Conservation (phyloP, 148 eudicot species). For the Mesembryanthemum crystallinum region DNA sequence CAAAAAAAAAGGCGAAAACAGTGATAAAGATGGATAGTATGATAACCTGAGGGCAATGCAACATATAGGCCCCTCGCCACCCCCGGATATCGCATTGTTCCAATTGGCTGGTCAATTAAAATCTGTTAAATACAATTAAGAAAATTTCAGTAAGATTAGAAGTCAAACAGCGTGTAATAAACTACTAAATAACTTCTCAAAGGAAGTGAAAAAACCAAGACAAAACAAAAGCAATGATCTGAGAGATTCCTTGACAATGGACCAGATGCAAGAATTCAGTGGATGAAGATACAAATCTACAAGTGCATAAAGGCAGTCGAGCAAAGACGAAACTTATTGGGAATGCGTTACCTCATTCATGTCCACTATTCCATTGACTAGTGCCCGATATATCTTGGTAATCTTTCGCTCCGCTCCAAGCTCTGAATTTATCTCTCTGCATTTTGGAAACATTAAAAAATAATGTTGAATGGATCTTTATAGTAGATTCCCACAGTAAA, state of each 20-base stretch:
- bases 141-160: neutral
- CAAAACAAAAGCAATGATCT: neutral
- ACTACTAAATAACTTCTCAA: neutral
- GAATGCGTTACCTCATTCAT: constrained; percentile 57
- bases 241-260: neutral
- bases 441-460: neutral
- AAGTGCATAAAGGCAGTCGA: neutral
- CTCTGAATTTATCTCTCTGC: constrained; percentile 35
- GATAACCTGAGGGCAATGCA: constrained; percentile 75
- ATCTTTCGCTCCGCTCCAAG: constrained; percentile 44
- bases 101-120: constrained; percentile 75
- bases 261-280: neutral
- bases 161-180: neutral
- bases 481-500: too few relatives aligned
- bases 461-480: neutral
- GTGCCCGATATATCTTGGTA: constrained; percentile 73
- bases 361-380: constrained; percentile 59
- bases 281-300: neutral
- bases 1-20: neutral
- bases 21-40: neutral
- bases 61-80: constrained; percentile 94
- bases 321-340: neutral
- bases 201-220: neutral
- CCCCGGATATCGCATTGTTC: constrained; percentile 71
- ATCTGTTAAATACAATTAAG: constrained; percentile 38